phyloP scores from a whole-genome alignment of 176 grass and related monocot species.

The Sorghum bicolor region Sorghum_bicolor_NCBIv3 NC_012875.2:55582001-55582500 shows the following conservation, averaged over 20 bases:
- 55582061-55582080: neutral
- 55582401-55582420: neutral
- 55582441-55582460: neutral
- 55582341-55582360: neutral
- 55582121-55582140: neutral
- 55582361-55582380: neutral
- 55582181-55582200: neutral
- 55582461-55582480: neutral
- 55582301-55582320: neutral
- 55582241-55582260: neutral
- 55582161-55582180: rapidly evolving
- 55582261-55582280: neutral
- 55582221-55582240: neutral
- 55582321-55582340: neutral
- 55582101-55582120: neutral
- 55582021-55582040: neutral
- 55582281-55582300: neutral
- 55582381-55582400: neutral
- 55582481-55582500: neutral
- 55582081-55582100: neutral
- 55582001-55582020: neutral
- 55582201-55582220: neutral
- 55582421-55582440: neutral
- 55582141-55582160: neutral
- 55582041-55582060: neutral